These are phyloP conservation scores for Gamsiella multidivaricata DNA, from an alignment of 192 early-diverging fungal genomes.

Conservation along the genomic window DNA sequence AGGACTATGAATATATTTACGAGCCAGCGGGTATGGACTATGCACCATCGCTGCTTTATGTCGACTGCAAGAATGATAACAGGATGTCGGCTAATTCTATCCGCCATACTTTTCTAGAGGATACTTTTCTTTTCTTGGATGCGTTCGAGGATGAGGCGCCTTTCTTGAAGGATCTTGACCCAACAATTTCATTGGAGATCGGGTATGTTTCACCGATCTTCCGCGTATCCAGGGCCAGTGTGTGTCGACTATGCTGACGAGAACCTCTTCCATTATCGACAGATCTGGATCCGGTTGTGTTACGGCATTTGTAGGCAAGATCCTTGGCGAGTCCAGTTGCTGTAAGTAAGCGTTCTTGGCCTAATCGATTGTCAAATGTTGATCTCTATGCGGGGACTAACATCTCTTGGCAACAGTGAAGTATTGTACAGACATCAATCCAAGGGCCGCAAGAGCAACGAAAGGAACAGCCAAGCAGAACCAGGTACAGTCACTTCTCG, in stretches of 20 bases:
- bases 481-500: slow-evolving; percentile 13
- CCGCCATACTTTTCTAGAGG: slow-evolving; percentile 67
- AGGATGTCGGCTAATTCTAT: neutral
- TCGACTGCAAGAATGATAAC: neutral
- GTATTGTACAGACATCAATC: slow-evolving; percentile 88
- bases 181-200: slow-evolving; percentile 85
- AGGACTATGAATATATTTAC: slow-evolving; percentile 80
- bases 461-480: slow-evolving; percentile 70
- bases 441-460: slow-evolving; percentile 75
- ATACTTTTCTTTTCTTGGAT: slow-evolving; percentile 93
- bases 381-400: neutral
- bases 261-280: neutral
- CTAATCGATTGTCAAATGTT: neutral
- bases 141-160: slow-evolving; percentile 83
- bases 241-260: neutral
- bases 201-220: slow-evolving; percentile 61
- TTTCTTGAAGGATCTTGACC: slow-evolving; percentile 63
- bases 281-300: slow-evolving; percentile 89
- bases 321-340: slow-evolving; percentile 55
- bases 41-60: neutral
- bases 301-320: slow-evolving; percentile 79
- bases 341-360: slow-evolving; percentile 29
- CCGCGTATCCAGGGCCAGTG: neutral
- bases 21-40: slow-evolving; percentile 80
- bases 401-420: slow-evolving; percentile 56